Base-by-base conservation (phyloP, 2,329 filamentous ascomycete species). In the Trematosphaeria pertusa region DNA sequence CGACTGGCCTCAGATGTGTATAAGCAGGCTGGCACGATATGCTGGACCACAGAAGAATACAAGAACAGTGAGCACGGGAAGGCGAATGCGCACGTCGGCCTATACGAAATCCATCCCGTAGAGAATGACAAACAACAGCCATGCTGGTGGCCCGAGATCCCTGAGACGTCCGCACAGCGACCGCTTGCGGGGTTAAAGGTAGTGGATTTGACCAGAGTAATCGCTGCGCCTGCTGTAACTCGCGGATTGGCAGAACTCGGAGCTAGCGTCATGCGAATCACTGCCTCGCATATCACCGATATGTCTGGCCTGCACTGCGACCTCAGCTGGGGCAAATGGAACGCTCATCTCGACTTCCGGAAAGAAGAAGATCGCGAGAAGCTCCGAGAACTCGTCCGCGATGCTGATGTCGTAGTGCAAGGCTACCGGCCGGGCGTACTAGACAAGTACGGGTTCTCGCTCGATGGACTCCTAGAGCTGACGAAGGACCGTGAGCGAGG, bases 321-420 rank as follows among this genome's bases (percentile, higher is more conserved):
- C 45, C 61, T 81, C 2, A 80, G 75, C 52, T 76, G 73, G 67
- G 80, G 80, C 2, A 82, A 82, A 51, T 76, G 77, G 72, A 78
- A 74, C 22, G 52, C 68, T 1, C 59, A 71, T 40, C 64, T 81
- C 0, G 72, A 81, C 54, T 68, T 81, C 17, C 67, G 69, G 0
- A 58, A 69, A 0, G 65, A 71, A 28, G 65, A 56, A 10, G 74
- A 77, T 41, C 64, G 71, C 0, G 56, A 69, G 33, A 71, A 68
- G 31, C 61, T 80, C 9, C 57, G 70, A 2, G 60, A 58, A 10
- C 66, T 82, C 3, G 67, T 82, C 5, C 52, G 58, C 3, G 75
- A 79, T 5, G 79, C 79, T 0, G 80, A 82, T 49, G 75, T 82
- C 0, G 69, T 81, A 0, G 67, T 82, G 3, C 70, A 79, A 45